These are phyloP conservation scores for Pleurotus giganteus DNA, from an alignment of 768 basidiomycete species.

Conservation along the genomic window DNA sequence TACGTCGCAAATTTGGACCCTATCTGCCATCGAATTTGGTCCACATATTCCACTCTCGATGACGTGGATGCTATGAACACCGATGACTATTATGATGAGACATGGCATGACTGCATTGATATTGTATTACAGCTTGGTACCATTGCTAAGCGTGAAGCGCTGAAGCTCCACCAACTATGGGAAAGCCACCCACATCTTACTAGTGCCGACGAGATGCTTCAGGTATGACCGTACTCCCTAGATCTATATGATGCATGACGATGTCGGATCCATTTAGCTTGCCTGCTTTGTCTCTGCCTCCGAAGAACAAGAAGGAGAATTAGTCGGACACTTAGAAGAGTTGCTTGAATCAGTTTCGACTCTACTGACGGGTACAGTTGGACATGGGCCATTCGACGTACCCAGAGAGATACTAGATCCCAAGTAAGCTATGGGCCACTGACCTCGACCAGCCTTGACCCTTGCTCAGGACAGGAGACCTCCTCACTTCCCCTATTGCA, in stretches of 20 bases:
- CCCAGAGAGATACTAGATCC: conserved; percentile 21
- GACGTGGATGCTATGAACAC: not conserved
- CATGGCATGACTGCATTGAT: not conserved
- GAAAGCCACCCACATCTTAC: not conserved
- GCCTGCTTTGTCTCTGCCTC: conserved; percentile 13
- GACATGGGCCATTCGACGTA: conserved; percentile 19
- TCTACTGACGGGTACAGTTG: conserved; percentile 3
- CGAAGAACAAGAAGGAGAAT: not conserved
- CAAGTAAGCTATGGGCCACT: conserved; percentile 9
- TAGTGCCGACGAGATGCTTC: not conserved
- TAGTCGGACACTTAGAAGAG: conserved; percentile 13
- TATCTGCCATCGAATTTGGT: conserved; percentile 15
- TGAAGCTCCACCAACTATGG: not conserved
- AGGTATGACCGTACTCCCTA: conserved; percentile 1
- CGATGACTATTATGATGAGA: not conserved
- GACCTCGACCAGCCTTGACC: not conserved
- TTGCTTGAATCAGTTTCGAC: not conserved
- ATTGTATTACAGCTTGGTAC: conserved; percentile 5
- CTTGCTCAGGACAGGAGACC: conserved; percentile 17
- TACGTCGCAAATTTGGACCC: conserved; percentile 9
- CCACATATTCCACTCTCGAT: not conserved
- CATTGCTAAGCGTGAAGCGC: conserved; percentile 9
- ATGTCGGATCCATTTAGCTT: not conserved
- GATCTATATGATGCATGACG: not conserved
- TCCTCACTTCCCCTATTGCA: conserved; percentile 15